A percentile compares a stretch with the other conserved stretches of the same genome.
Conservation (phyloP, 2,329 filamentous ascomycete species). For the Botryosphaeria dothidea region DNA sequence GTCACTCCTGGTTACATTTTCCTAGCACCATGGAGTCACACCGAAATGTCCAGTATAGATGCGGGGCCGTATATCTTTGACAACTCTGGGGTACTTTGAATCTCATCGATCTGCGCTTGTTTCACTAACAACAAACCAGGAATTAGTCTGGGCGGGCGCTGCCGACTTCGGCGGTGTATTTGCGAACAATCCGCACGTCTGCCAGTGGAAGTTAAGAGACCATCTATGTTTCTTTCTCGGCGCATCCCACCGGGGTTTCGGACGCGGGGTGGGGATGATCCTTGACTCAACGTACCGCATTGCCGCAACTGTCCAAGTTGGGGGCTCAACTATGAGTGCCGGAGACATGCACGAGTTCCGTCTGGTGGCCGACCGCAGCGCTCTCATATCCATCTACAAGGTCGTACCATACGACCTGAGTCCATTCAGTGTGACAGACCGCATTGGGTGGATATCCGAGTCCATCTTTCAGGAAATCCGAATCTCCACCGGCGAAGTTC, state of each 20-base stretch:
- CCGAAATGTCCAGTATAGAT: not conserved
- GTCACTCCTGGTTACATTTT: not conserved
- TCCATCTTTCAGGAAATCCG: conserved; percentile 47
- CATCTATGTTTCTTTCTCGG: not conserved
- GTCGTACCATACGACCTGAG: conserved; percentile 41
- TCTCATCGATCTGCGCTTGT: not conserved
- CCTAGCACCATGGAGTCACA: not conserved
- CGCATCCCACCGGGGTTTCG: not conserved
- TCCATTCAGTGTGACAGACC: conserved; percentile 33
- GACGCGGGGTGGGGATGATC: not conserved
- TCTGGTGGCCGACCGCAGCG: conserved; percentile 44
- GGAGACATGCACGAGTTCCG: conserved; percentile 48
- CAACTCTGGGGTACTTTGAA: not conserved
- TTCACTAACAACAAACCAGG: not conserved
- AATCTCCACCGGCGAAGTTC: conserved; percentile 38
- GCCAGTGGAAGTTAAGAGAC: not conserved
- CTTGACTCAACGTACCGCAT: not conserved
- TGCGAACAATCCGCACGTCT: not conserved
- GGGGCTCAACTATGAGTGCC: not conserved
- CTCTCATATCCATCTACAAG: conserved; percentile 45
- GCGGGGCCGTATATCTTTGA: not conserved
- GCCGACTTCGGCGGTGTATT: not conserved
- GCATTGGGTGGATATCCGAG: conserved; percentile 44
- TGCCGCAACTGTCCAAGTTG: not conserved
- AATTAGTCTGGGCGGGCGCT: not conserved